A percentile compares a stretch with the other conserved stretches of the same genome.
Conservation (phyloP, 495 filamentous ascomycete species). For the Apiosordaria backusii region DNA sequence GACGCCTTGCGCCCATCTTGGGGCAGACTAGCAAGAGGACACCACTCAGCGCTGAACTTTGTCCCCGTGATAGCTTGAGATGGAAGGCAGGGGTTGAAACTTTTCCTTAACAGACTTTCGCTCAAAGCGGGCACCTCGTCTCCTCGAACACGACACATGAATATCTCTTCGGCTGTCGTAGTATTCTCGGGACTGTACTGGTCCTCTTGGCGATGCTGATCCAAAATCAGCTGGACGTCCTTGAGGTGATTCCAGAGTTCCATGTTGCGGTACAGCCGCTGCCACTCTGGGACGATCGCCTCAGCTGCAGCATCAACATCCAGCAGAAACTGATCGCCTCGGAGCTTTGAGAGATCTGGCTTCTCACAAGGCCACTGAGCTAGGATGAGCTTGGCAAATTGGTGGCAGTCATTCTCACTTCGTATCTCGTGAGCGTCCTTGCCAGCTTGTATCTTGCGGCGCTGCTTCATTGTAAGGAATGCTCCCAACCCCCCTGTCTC, state of each 20-base stretch:
- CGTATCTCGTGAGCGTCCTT: conserved; percentile 27
- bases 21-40: conserved; percentile 10
- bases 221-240: conserved; percentile 39
- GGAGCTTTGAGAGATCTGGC: conserved; percentile 17
- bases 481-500: conserved; percentile 17
- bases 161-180: conserved; percentile 2
- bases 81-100: neutral
- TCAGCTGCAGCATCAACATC: conserved; percentile 37
- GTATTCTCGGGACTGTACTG: neutral
- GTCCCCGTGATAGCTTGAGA: neutral
- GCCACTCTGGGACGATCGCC: conserved; percentile 46
- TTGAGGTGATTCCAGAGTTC: conserved; percentile 43
- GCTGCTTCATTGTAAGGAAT: conserved; percentile 24
- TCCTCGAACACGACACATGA: conserved; percentile 17
- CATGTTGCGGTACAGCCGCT: conserved; percentile 43
- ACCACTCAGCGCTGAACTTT: neutral
- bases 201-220: conserved; percentile 12
- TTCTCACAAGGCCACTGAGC: conserved; percentile 36
- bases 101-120: conserved; percentile 13
- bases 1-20: conserved; percentile 4
- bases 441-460: conserved; percentile 20
- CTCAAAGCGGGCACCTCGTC: conserved; percentile 21
- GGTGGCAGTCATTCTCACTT: conserved; percentile 26
- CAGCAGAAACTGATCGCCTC: conserved; percentile 23
- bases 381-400: conserved; percentile 28